These are phyloP conservation scores for Asterochloris sp. DNA, from an alignment of 139 green algal genomes.

Conservation along the genomic window DNA sequence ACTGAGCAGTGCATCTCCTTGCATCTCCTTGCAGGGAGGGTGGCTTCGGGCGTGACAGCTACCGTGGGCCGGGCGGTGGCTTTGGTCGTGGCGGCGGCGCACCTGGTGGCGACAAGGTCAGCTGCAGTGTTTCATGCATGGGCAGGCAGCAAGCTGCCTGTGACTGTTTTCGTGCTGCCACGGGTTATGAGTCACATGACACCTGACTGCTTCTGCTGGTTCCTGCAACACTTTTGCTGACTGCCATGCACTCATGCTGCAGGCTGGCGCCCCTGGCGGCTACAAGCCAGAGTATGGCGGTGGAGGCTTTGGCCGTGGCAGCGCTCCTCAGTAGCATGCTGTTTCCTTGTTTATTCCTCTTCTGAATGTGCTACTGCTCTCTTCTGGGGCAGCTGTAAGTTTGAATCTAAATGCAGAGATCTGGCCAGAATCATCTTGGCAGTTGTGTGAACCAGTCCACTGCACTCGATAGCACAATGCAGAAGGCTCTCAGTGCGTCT, in stretches of 20 bases:
- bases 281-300: slow-evolving; percentile 28
- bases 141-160: neutral
- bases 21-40: slow-evolving; percentile 21
- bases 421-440: no score
- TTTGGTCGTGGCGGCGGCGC: slow-evolving; percentile 48
- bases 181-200: neutral
- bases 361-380: no score
- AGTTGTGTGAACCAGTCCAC: no score
- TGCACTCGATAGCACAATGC: no score
- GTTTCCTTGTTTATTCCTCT: no score
- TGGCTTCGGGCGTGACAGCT: slow-evolving; percentile 57
- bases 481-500: no score
- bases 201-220: neutral
- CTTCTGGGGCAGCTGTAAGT: no score
- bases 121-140: neutral
- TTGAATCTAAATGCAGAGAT: no score
- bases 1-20: neutral
- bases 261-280: slow-evolving; percentile 26
- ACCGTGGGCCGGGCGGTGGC: slow-evolving; percentile 47
- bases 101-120: slow-evolving; percentile 39
- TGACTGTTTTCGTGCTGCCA: neutral
- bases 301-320: slow-evolving; percentile 26
- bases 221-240: neutral
- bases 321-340: neutral
- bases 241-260: neutral